These are phyloP conservation scores for Solanum hybrid DNA, from an alignment of 305 asterid species.

Conservation along the genomic window DNA sequence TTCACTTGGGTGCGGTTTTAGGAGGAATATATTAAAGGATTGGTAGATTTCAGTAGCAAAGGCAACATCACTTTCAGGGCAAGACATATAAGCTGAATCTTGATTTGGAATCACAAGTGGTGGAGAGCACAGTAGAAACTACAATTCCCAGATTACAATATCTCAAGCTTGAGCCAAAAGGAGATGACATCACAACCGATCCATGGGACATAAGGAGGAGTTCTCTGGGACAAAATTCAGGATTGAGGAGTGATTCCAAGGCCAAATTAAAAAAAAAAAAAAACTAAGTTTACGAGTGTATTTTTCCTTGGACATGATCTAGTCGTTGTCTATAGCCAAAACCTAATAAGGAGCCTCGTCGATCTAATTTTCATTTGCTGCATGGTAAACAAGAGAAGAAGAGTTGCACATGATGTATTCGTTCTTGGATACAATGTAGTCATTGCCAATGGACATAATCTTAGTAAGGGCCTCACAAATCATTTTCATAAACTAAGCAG, in stretches of 20 bases:
- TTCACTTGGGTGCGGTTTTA: neutral
- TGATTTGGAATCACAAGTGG: neutral
- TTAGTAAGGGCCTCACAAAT: neutral
- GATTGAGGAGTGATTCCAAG: neutral
- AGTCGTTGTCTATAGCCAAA: neutral
- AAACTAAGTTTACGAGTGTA: neutral
- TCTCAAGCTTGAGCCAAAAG: neutral
- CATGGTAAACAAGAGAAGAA: neutral
- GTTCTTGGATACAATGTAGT: neutral
- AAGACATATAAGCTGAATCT: neutral
- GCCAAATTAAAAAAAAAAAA: neutral
- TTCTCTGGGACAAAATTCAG: neutral
- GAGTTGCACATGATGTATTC: neutral
- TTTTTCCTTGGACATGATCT: neutral
- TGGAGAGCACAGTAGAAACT: neutral
- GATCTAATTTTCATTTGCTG: neutral
- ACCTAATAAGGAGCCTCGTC: neutral
- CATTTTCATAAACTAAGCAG: neutral
- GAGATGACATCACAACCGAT: neutral
- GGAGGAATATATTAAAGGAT: neutral
- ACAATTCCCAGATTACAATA: neutral
- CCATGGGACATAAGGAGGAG: neutral
- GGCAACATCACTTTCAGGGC: neutral
- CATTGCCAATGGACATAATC: neutral
- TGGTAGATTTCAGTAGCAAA: neutral